phyloP scores from a whole-genome alignment of 2,329 filamentous ascomycete species.

The Stachybotrys chlorohalonatus region DNA sequence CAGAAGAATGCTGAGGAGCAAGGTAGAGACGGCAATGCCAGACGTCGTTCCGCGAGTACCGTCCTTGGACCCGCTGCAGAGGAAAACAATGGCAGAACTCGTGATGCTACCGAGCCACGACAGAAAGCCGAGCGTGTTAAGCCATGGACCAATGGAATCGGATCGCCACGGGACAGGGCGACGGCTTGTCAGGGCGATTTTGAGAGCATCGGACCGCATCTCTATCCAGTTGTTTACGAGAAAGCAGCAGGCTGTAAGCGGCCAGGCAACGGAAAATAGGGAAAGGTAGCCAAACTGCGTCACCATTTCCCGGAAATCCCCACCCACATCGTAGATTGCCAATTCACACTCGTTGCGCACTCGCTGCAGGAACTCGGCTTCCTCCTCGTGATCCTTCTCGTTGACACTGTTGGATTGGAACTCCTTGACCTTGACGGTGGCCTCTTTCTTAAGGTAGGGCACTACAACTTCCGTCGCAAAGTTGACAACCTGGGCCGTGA shows the following conservation, averaged over 20 bases:
- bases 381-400: constrained; percentile 62
- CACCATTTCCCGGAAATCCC: constrained; percentile 89
- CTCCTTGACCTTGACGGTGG: constrained; percentile 70
- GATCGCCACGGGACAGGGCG: constrained; percentile 83
- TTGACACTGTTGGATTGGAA: constrained; percentile 49
- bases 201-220: constrained; percentile 84
- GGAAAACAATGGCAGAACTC: constrained; percentile 77
- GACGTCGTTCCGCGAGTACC: constrained; percentile 58
- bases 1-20: constrained; percentile 74
- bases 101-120: constrained; percentile 89
- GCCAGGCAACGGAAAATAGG: constrained; percentile 91
- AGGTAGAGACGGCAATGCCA: constrained; percentile 67
- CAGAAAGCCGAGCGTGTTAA: constrained; percentile 78
- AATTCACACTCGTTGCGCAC: constrained; percentile 79
- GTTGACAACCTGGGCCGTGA: constrained; percentile 87
- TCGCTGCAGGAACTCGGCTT: constrained; percentile 69
- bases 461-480: constrained; percentile 77
- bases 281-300: constrained; percentile 81
- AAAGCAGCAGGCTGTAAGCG: constrained; percentile 81
- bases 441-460: constrained; percentile 73
- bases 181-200: constrained; percentile 83
- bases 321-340: constrained; percentile 78
- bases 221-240: constrained; percentile 95
- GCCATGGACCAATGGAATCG: constrained; percentile 91
- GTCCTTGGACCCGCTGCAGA: constrained; percentile 66